Base-by-base conservation (phyloP, 2,329 filamentous ascomycete genomes). In the Colletotrichum shisoi region DNA sequence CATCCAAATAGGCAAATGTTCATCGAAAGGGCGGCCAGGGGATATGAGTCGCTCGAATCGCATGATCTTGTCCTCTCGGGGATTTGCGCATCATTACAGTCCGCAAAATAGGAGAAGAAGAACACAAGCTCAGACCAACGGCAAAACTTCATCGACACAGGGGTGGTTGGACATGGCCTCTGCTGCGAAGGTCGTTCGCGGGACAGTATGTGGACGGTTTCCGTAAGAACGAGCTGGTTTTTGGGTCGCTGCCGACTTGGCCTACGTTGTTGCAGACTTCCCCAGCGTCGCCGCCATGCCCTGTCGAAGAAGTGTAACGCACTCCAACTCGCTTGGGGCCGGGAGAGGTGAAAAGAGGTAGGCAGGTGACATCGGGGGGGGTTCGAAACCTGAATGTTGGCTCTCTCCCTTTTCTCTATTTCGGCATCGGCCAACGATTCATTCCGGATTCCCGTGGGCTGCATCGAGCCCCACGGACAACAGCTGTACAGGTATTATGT, bases 61-160 rank as follows among this genome's bases (percentile, higher is more conserved):
- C 49, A 45, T 54, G 37, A 42, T 19, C 52, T 21, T 48, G n/a
- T 45, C 24, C 48, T 53, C 57, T 48, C 37, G 52, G 51, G 31
- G 19, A 58, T 24, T 27, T 57, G 44, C 19, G 12, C 34, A 21
- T 27, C 21, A 44, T 31, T 21, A 31, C 40, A n/a, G 57, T 60
- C 62, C 48, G 48, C 39, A 61, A 54, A 37, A 52, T 45, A 17
- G 53, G 45, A 54, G 49, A n/a, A 54, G 57, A 24, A 37, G 57
- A 34, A 37, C 42, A 9, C 53, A 42, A 48, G 64, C 54, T 51
- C 42, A 54, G 48, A 62, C 64, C 61, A 64, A 40, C 64, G 54
- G 61, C 48, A 64, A 24, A 51, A 45, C 11, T 48, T 64, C 64
- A 57, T 67, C 54, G 42, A 45, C 48, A 45, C 60, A 67, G 53